Percentiles rank a stretch among this genome's conserved stretches.
phyloP scores from a whole-genome alignment of 352 stramenopile genomes.

The Peronospora destructor region DNA sequence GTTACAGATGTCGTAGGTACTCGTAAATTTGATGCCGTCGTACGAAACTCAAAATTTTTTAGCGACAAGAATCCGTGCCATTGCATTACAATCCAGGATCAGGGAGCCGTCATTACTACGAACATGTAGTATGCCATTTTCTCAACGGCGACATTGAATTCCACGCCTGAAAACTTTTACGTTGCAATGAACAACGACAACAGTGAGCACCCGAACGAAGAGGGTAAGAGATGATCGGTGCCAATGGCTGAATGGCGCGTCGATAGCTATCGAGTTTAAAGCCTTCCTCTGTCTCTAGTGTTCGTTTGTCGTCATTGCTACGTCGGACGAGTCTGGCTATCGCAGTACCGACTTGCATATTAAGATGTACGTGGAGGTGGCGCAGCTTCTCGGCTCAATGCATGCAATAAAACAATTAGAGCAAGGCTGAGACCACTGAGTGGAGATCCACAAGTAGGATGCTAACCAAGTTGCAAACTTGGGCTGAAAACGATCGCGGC shows the following conservation, averaged over 20 bases:
- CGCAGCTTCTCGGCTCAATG: conserved; percentile 93
- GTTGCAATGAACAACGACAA: no score
- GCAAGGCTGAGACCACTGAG: conserved; percentile 49
- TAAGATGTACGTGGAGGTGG: conserved; percentile 94
- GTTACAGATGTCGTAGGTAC: conserved; percentile 41
- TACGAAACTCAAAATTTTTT: conserved; percentile 52
- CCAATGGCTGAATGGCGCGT: no score
- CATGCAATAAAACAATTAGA: conserved; percentile 88
- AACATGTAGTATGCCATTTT: conserved; percentile 26
- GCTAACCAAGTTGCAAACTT: no score
- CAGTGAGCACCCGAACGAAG: no score
- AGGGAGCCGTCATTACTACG: conserved; percentile 21
- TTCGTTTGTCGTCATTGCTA: no score
- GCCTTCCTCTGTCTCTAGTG: no score
- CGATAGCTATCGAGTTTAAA: no score
- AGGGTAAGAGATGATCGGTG: no score
- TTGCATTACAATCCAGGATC: conserved; percentile 44
- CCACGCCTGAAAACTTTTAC: no score
- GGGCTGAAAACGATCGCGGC: no score
- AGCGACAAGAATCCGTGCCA: conserved; percentile 73
- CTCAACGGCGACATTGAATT: no score
- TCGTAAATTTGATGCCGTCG: conserved; percentile 53
- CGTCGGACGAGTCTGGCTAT: no score
- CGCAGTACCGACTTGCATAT: conserved; percentile 62
- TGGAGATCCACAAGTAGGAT: conserved; percentile 28